A percentile compares a stretch with the other conserved stretches of the same genome.
These are phyloP conservation scores for Malbranchea zuffiana DNA, from an alignment of 2,329 filamentous ascomycete genomes.

Conservation along the genomic window DNA sequence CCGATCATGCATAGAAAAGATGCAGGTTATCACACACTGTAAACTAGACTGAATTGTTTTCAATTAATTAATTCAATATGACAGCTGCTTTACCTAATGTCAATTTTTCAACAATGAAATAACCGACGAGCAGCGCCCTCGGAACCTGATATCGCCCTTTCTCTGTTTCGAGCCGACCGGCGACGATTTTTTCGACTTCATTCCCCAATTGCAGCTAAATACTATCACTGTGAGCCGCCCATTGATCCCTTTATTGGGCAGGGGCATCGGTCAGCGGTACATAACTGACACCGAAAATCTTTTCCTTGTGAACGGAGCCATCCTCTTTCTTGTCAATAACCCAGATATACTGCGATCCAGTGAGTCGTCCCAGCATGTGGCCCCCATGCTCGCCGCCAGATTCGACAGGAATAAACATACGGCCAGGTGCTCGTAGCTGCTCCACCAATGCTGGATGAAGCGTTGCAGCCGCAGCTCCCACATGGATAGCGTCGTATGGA, in stretches of 20 bases:
- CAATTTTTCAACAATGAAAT: too few relatives aligned
- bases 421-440: slow-evolving; percentile 68
- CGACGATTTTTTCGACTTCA: too few relatives aligned
- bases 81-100: too few relatives aligned
- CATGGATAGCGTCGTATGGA: slow-evolving; percentile 87
- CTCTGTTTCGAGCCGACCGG: too few relatives aligned
- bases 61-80: too few relatives aligned
- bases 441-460: slow-evolving; percentile 62
- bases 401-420: slow-evolving; percentile 56
- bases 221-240: too few relatives aligned
- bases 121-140: too few relatives aligned
- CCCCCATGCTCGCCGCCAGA: slow-evolving; percentile 27
- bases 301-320: slow-evolving; percentile 46
- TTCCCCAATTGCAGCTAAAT: too few relatives aligned
- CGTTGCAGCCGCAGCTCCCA: slow-evolving; percentile 70
- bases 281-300: slow-evolving; percentile 52
- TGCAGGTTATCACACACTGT: too few relatives aligned
- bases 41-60: too few relatives aligned
- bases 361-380: slow-evolving; percentile 15
- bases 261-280: slow-evolving; percentile 55
- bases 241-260: slow-evolving; percentile 5
- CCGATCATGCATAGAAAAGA: too few relatives aligned
- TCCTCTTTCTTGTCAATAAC: slow-evolving; percentile 52
- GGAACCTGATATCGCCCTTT: too few relatives aligned
- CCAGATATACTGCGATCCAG: slow-evolving; percentile 47